These are phyloP conservation scores for Oryza meyeriana DNA, from an alignment of 176 grass and related monocot genomes.

Conservation along the genomic window DNA sequence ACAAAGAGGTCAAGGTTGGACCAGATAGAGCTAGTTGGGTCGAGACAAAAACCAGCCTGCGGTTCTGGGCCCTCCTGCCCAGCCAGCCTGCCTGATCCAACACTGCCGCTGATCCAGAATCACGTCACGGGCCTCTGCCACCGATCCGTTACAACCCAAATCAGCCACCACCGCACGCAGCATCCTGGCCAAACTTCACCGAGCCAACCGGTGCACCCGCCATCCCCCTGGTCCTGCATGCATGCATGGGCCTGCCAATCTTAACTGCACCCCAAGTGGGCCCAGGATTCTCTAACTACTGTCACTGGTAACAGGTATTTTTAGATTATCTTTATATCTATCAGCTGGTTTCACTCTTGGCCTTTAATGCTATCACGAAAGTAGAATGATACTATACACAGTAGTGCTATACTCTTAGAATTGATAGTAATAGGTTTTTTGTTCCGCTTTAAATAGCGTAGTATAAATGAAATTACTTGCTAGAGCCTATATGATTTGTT, in stretches of 20 bases:
- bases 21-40: not conserved
- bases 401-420: too few species aligned
- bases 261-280: not conserved
- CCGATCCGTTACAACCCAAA: not conserved
- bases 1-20: not conserved
- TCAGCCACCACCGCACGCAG: not conserved
- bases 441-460: too few species aligned
- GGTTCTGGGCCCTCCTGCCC: not conserved
- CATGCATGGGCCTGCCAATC: not conserved
- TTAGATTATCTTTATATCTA: too few species aligned
- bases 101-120: not conserved
- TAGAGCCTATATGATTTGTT: too few species aligned
- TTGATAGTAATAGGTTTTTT: too few species aligned
- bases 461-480: too few species aligned
- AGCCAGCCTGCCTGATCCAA: not conserved
- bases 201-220: not conserved
- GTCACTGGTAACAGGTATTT: not conserved
- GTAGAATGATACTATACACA: too few species aligned
- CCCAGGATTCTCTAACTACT: not conserved
- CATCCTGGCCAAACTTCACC: too few species aligned
- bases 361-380: too few species aligned
- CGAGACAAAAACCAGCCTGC: not conserved
- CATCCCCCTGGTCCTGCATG: not conserved
- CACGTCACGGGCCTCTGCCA: not conserved
- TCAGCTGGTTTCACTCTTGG: too few species aligned